Conservation (phyloP, 1,139 yeast genomes). For the Pichiaceae sp. region DNA sequence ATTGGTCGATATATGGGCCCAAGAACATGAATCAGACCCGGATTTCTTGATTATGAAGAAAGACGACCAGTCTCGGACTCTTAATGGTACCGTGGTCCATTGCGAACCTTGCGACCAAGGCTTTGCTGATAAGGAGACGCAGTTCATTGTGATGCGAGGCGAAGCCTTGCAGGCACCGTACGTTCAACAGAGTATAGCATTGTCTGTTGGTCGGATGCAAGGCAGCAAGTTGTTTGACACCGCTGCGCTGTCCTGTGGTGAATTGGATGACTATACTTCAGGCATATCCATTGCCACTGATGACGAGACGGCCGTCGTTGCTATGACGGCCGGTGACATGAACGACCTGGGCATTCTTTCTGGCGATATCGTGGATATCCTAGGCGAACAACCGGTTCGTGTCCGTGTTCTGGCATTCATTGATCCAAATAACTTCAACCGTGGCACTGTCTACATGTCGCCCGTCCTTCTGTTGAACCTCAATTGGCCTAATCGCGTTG, state of each 20-base stretch:
- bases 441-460: conserved; percentile 43
- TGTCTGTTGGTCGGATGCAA: neutral
- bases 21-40: conserved; percentile 29
- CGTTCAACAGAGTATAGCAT: neutral
- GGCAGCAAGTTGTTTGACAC: neutral
- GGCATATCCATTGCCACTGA: conserved; percentile 7
- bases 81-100: conserved; percentile 44
- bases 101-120: conserved; percentile 79
- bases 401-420: conserved; percentile 51
- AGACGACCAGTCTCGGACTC: conserved; percentile 19
- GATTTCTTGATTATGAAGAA: conserved; percentile 28
- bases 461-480: conserved; percentile 57
- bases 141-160: conserved; percentile 42
- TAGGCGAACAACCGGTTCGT: neutral
- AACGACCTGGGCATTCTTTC: conserved; percentile 53
- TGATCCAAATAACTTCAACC: conserved; percentile 47
- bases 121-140: conserved; percentile 31
- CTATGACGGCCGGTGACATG: conserved; percentile 44
- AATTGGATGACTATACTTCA: neutral
- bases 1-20: conserved; percentile 22
- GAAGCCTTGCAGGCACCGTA: neutral
- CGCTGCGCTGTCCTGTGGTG: neutral
- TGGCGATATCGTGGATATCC: conserved; percentile 50
- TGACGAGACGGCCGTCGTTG: conserved; percentile 38
- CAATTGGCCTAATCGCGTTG: conserved; percentile 27